Evolutionary conservation across 208 protist genomes (phyloP).

Genomic region (Leishmania guyanensis): DNA sequence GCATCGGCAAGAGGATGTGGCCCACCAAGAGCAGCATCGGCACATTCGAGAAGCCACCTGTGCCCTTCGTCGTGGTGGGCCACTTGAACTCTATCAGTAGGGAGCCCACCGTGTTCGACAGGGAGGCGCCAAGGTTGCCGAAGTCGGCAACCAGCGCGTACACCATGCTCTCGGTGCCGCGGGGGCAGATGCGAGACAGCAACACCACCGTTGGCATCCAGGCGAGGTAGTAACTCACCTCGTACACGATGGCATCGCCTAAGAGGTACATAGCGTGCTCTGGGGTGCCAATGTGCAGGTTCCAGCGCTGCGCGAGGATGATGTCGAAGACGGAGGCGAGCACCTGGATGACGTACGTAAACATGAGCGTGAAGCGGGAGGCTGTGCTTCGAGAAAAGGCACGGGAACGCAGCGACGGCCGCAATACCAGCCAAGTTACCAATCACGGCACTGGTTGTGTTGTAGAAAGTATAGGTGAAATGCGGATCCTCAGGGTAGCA

Average conservation of each 20-base stretch:
- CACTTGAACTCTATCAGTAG: constrained; percentile 66
- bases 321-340: constrained; percentile 70
- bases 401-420: constrained; percentile 60
- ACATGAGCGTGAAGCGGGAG: constrained; percentile 71
- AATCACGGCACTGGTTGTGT: constrained; percentile 54
- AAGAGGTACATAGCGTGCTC: constrained; percentile 78
- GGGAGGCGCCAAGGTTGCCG: constrained; percentile 71
- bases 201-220: constrained; percentile 86
- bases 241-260: constrained; percentile 68
- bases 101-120: constrained; percentile 53
- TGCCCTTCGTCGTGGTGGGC: constrained; percentile 41
- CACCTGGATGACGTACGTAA: constrained; percentile 64
- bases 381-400: constrained; percentile 65
- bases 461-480: constrained; percentile 74
- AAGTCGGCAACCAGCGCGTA: constrained; percentile 86
- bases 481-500: constrained; percentile 64
- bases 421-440: constrained; percentile 58
- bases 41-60: constrained; percentile 78
- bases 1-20: constrained; percentile 61
- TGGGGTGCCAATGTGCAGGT: constrained; percentile 50
- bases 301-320: constrained; percentile 82
- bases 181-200: constrained; percentile 83
- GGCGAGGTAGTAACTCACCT: constrained; percentile 75
- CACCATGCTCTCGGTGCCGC: constrained; percentile 78
- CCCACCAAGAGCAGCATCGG: constrained; percentile 65